These are phyloP conservation scores for Didymella lethalis DNA, from an alignment of 2,329 filamentous ascomycete species.

Conservation along the genomic window DNA sequence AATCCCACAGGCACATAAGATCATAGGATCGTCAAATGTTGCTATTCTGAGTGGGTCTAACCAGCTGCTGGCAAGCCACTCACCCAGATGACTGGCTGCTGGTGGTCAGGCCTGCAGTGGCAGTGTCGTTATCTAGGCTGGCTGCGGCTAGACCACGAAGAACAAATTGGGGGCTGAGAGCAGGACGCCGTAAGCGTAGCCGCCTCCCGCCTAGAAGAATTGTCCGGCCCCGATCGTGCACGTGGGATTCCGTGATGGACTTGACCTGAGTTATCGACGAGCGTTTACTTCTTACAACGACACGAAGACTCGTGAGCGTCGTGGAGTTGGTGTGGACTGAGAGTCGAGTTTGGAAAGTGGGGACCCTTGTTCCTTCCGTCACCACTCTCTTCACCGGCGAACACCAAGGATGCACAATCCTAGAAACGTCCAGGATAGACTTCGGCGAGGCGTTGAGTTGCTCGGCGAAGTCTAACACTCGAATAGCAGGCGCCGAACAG, in stretches of 20 bases:
- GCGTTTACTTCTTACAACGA: not conserved
- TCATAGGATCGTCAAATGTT: conserved; percentile 7
- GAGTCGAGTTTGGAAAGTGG: not conserved
- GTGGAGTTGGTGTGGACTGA: not conserved
- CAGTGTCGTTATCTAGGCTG: conserved; percentile 11
- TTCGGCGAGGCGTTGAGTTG: not conserved
- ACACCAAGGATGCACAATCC: not conserved
- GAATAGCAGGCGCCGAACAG: not conserved
- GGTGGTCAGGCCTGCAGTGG: conserved; percentile 7
- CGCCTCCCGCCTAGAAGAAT: not conserved
- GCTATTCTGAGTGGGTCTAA: conserved; percentile 1
- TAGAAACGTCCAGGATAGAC: not conserved
- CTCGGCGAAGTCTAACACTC: not conserved
- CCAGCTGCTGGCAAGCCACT: conserved; percentile 7
- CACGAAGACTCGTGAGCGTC: not conserved
- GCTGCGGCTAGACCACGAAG: conserved; percentile 6
- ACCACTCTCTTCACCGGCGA: not conserved
- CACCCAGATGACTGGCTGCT: conserved; percentile 1
- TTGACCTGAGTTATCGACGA: not conserved
- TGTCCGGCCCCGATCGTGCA: not conserved
- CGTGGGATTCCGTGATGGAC: not conserved
- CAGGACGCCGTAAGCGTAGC: conserved; percentile 1
- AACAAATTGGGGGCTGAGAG: conserved; percentile 16
- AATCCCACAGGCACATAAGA: not conserved
- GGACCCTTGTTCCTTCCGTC: not conserved